These are phyloP conservation scores for Rhizopogon vulgaris DNA, from an alignment of 768 basidiomycete genomes.

Conservation along the genomic window DNA sequence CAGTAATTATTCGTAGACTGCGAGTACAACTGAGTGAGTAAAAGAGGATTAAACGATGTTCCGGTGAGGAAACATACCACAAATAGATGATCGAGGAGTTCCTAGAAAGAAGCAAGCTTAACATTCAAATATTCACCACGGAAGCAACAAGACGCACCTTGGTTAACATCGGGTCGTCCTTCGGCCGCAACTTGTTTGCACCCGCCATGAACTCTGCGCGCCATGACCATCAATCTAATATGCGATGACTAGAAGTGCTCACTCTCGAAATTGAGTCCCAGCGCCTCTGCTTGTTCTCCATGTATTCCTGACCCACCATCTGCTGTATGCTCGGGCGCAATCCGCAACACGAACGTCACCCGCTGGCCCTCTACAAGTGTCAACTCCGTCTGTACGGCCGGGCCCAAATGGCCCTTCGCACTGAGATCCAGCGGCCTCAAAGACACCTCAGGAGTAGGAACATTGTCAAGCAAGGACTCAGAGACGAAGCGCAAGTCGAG, in stretches of 20 bases:
- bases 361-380: conserved; percentile 76
- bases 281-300: conserved; percentile 35
- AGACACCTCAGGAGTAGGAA: conserved; percentile 44
- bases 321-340: conserved; percentile 41
- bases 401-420: conserved; percentile 71
- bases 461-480: conserved; percentile 49
- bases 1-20: conserved; percentile 77
- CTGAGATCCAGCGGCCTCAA: conserved; percentile 60
- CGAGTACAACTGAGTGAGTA: conserved; percentile 4
- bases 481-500: conserved; percentile 77
- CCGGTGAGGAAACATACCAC: conserved; percentile 32
- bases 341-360: conserved; percentile 83
- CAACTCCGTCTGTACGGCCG: conserved; percentile 52
- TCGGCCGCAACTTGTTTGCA: conserved; percentile 39
- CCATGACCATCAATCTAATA: conserved; percentile 6
- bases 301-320: conserved; percentile 15
- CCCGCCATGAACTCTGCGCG: conserved; percentile 36
- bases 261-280: conserved; percentile 44
- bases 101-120: conserved; percentile 25
- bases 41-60: background rate
- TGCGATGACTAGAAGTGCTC: conserved; percentile 7
- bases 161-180: conserved; percentile 70
- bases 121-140: background rate
- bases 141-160: conserved; percentile 32
- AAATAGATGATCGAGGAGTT: conserved; percentile 52